Evolutionary conservation across 1,284 basidiomycete species (phyloP).

Genomic region (Meira nashicola): DNA sequence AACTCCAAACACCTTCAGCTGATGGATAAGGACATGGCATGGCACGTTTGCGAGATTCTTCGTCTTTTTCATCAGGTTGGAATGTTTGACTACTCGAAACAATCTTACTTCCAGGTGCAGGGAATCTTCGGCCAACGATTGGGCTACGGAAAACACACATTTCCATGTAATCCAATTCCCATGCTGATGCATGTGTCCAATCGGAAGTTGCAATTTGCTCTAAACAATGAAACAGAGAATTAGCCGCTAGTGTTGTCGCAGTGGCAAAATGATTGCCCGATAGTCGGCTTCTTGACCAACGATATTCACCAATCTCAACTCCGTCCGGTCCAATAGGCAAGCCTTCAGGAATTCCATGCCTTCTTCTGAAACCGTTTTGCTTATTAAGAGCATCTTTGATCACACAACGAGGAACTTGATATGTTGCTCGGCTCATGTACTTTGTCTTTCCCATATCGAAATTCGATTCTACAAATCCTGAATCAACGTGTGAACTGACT

Average conservation of each 20-base stretch:
- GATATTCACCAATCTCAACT: conserved; percentile 41
- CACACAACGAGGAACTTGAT: conserved; percentile 31
- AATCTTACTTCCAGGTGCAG: conserved; percentile 31
- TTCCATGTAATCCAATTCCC: conserved; percentile 50
- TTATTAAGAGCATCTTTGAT: conserved; percentile 29
- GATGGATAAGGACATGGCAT: conserved; percentile 39
- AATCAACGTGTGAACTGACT: neutral
- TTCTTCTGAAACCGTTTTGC: conserved; percentile 32
- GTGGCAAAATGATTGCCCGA: conserved; percentile 35
- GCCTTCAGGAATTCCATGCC: conserved; percentile 40
- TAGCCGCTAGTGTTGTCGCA: conserved; percentile 25
- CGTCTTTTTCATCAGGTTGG: conserved; percentile 14
- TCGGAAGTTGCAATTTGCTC: conserved; percentile 26
- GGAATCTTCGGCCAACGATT: conserved; percentile 39
- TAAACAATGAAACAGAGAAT: conserved; percentile 30
- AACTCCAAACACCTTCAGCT: conserved; percentile 30
- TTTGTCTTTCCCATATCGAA: neutral
- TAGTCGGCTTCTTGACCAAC: conserved; percentile 40
- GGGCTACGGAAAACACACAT: conserved; percentile 43
- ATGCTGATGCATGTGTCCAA: conserved; percentile 38
- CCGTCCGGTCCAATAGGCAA: conserved; percentile 30
- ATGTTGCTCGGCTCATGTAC: conserved; percentile 5
- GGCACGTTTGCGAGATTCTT: conserved; percentile 21
- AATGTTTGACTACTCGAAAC: conserved; percentile 28
- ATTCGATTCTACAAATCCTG: neutral